Conservation (phyloP, 2,329 filamentous ascomycete genomes). For the Fusarium abutilonis region DNA sequence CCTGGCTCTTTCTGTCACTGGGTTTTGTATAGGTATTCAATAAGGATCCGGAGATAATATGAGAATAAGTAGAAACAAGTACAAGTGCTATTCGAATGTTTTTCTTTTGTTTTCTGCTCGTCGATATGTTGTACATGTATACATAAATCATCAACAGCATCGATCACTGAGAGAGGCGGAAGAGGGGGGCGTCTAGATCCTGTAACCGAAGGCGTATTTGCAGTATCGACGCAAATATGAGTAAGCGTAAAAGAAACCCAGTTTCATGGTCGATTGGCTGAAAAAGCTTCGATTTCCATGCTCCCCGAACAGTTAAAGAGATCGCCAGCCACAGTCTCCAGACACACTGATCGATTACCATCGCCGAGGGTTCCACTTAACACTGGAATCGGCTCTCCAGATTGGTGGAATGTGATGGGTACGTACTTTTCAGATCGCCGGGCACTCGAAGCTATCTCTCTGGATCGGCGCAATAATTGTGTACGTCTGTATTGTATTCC, state of each 20-base stretch:
- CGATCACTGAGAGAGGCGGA: conserved; percentile 5
- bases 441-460: conserved; percentile 6
- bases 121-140: background rate
- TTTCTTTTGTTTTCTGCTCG: background rate
- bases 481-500: background rate
- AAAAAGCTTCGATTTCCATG: conserved; percentile 27
- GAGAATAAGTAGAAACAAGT: background rate
- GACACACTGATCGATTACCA: conserved; percentile 37
- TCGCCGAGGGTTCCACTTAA: conserved; percentile 26
- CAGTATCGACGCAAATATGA: conserved; percentile 1
- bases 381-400: background rate
- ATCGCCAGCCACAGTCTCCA: conserved; percentile 36
- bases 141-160: background rate
- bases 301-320: conserved; percentile 27
- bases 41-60: background rate
- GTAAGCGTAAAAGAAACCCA: conserved; percentile 3
- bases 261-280: conserved; percentile 15
- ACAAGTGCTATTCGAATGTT: background rate
- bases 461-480: conserved; percentile 28
- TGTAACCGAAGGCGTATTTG: conserved; percentile 14
- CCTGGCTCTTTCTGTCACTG: background rate
- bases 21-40: background rate
- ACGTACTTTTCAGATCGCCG: conserved; percentile 20
- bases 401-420: conserved; percentile 11
- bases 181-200: conserved; percentile 4